Conservation (phyloP, 1,284 basidiomycete genomes). For the Boletus semigastroideus region DNA sequence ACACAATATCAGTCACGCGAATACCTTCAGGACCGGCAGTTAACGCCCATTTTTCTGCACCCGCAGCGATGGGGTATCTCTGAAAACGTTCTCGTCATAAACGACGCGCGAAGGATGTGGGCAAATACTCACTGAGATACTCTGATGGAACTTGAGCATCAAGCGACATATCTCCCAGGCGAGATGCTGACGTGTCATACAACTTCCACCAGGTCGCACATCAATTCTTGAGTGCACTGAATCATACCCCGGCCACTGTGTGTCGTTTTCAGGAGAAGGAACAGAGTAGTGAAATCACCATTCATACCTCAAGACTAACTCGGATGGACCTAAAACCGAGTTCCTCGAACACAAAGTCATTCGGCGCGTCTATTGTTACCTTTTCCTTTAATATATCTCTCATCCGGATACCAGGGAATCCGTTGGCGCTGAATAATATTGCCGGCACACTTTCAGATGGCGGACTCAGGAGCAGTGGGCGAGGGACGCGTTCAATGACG, state of each 20-base stretch:
- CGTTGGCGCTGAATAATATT: slow-evolving; percentile 18
- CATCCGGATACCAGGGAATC: slow-evolving; percentile 24
- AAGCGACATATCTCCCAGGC: too few species aligned
- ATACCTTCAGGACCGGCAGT: slow-evolving; percentile 18
- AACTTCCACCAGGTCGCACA: too few species aligned
- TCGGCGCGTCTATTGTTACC: slow-evolving; percentile 14
- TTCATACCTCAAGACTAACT: slow-evolving; percentile 22
- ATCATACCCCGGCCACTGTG: too few species aligned
- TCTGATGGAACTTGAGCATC: too few species aligned
- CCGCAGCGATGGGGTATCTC: slow-evolving; percentile 6
- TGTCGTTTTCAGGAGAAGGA: neutral
- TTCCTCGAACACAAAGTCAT: slow-evolving; percentile 20
- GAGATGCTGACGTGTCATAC: too few species aligned
- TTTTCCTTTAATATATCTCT: slow-evolving; percentile 17
- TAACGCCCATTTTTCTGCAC: slow-evolving; percentile 24
- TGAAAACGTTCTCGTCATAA: too few species aligned
- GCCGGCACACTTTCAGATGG: slow-evolving; percentile 15
- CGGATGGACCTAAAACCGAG: slow-evolving; percentile 24
- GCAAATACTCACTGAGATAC: too few species aligned
- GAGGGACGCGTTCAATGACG: slow-evolving; percentile 24
- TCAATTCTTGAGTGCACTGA: too few species aligned
- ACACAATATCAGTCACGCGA: slow-evolving; percentile 17
- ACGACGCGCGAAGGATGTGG: too few species aligned
- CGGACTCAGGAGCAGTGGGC: slow-evolving; percentile 15
- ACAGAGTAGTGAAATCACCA: neutral